These are phyloP conservation scores for Aspergillus wentii DNA, from an alignment of 495 filamentous ascomycete genomes.

Conservation along the genomic window DNA sequence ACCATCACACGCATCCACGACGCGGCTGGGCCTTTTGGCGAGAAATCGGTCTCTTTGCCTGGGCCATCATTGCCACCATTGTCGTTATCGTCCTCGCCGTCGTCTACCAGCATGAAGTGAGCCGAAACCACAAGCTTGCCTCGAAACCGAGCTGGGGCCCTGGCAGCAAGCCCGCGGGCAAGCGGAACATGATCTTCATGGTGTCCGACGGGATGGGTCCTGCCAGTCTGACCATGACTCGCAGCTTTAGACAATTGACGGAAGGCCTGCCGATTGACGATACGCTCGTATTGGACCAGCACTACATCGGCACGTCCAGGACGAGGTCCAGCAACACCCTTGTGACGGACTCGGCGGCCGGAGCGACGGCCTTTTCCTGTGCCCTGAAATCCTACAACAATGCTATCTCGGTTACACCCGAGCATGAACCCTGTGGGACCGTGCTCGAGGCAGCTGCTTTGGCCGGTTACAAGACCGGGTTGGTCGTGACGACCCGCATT, in stretches of 20 bases:
- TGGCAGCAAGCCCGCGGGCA: conserved; percentile 56
- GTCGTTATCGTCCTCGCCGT: conserved; percentile 71
- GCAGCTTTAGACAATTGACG: conserved; percentile 72
- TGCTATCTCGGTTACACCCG: conserved; percentile 84
- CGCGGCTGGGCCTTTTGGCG: conserved; percentile 54
- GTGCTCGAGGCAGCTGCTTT: conserved; percentile 91
- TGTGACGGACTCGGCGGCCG: conserved; percentile 92
- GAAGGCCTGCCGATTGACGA: conserved; percentile 63
- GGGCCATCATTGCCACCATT: conserved; percentile 85
- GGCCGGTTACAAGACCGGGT: conserved; percentile 84
- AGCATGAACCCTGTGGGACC: conserved; percentile 83
- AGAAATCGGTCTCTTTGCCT: conserved; percentile 71
- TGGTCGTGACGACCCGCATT: conserved; percentile 92
- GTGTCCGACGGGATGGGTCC: conserved; percentile 98
- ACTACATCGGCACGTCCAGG: conserved; percentile 83
- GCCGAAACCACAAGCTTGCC: conserved; percentile 20
- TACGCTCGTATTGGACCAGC: conserved; percentile 71
- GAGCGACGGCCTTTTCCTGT: conserved; percentile 94
- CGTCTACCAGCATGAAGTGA: conserved; percentile 61
- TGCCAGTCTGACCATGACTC: conserved; percentile 77
- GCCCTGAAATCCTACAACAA: conserved; percentile 91
- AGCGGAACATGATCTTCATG: conserved; percentile 96
- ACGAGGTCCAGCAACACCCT: conserved; percentile 77
- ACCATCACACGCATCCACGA: conserved; percentile 22
- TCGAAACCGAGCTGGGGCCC: conserved; percentile 29